Conservation (phyloP, 495 filamentous ascomycete genomes). For the Clohesyomyces aquaticus region DNA sequence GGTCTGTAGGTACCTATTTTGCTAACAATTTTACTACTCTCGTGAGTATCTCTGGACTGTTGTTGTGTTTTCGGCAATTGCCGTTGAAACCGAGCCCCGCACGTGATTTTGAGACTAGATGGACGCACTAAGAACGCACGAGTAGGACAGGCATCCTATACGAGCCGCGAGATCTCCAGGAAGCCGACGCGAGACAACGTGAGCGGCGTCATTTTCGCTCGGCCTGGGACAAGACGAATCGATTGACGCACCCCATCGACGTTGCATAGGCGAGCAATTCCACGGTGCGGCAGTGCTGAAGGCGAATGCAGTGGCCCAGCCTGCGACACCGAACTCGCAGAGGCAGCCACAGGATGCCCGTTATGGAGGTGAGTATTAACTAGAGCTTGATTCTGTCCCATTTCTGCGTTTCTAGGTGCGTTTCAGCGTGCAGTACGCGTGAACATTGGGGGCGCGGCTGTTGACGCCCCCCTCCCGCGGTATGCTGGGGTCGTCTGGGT, state of each 20-base stretch:
- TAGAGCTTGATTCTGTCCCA: no score
- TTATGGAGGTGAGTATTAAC: slow-evolving; percentile 16
- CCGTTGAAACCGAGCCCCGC: no score
- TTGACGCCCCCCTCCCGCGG: background rate
- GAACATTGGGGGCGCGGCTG: background rate
- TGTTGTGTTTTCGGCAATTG: no score
- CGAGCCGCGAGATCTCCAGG: background rate
- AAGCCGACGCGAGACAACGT: background rate
- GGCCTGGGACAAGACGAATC: no score
- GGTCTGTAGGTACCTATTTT: no score
- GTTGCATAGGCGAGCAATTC: no score
- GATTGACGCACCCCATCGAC: no score
- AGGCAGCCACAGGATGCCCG: slow-evolving; percentile 16
- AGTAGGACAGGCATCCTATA: background rate
- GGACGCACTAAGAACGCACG: no score
- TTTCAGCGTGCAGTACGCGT: background rate
- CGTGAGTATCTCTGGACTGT: no score
- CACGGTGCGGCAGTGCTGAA: background rate
- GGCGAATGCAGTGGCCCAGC: slow-evolving; percentile 14
- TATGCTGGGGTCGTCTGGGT: background rate
- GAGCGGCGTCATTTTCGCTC: slow-evolving; percentile 5
- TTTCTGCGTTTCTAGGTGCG: background rate
- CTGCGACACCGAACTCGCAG: background rate
- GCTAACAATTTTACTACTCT: no score
- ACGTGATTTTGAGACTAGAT: no score